Base-by-base conservation (phyloP, 177 flowering plant species). In the Telopea speciosissima region DNA sequence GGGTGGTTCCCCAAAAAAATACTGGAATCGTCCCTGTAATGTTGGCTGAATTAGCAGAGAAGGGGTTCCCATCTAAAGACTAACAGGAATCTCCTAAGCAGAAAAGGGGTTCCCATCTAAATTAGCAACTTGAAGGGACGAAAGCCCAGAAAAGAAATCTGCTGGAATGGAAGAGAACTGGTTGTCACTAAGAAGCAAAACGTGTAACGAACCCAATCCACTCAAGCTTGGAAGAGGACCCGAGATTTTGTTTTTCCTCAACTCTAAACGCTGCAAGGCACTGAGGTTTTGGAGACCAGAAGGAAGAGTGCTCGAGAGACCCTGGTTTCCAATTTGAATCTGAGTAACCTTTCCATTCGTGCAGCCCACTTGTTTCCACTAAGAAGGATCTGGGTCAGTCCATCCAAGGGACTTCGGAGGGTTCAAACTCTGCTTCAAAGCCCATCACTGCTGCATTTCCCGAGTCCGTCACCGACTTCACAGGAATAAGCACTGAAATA, bases 161-260 rank as follows among this genome's bases (percentile, higher is more conserved):
- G n/a, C n/a, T n/a, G n/a, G n/a, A n/a, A n/a, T n/a, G n/a, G n/a
- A n/a, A n/a, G n/a, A n/a, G n/a, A n/a, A n/a, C n/a, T n/a, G n/a
- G n/a, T n/a, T n/a, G n/a, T n/a, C n/a, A n/a, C n/a, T n/a, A n/a
- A n/a, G n/a, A n/a, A n/a, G n/a, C n/a, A n/a, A n/a, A n/a, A n/a
- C n/a, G n/a, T n/a, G 82, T 8, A 94, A 75, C 0, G 77, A 70
- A 59, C 64, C 65, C 75, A 90, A 54, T 52, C 91, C 96, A 26
- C 81, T 59, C 2, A 92, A 68, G 45, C 78, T 79, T 25, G 97
- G 97, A 0, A 92, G 70, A 0, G 85, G 62, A 0, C 98, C 98
- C 5, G 72, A 69, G 66, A 93, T 72, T 2, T 76, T 1, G 76
- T 89, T 88, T 24, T 16, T 8, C 78, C 73, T 79, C 6, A 89